Percentiles rank a stretch among this genome's conserved stretches.
Evolutionary conservation across 2,329 filamentous ascomycete genomes (phyloP).

Genomic region (Aspergillus ochraceus): DNA sequence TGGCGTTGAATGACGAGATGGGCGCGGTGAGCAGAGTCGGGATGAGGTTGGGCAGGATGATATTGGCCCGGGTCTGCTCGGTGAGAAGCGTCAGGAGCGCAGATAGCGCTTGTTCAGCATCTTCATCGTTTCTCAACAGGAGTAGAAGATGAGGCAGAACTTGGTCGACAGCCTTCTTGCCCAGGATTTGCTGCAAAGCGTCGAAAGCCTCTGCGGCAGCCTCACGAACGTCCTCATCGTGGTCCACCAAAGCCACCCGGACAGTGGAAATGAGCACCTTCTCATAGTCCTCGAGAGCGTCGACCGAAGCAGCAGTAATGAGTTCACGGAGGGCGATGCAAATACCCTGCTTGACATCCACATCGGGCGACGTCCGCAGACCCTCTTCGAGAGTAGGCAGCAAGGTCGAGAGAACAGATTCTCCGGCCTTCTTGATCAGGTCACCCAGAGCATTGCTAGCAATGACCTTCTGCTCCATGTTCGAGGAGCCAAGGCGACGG

Average conservation of each 20-base stretch:
- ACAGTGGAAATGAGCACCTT: constrained; percentile 94
- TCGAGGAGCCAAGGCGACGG: constrained; percentile 86
- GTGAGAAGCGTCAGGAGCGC: constrained; percentile 92
- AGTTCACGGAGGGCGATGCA: constrained; percentile 94
- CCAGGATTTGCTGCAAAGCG: constrained; percentile 86
- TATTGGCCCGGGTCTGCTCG: constrained; percentile 89
- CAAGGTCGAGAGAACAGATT: constrained; percentile 83
- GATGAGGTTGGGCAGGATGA: constrained; percentile 93
- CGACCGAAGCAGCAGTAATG: constrained; percentile 82
- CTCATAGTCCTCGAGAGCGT: constrained; percentile 90
- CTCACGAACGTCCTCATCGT: constrained; percentile 85
- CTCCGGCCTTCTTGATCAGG: constrained; percentile 93
- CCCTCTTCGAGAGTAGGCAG: constrained; percentile 91
- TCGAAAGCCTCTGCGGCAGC: constrained; percentile 97
- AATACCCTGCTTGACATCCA: constrained; percentile 93
- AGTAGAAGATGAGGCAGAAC: constrained; percentile 90
- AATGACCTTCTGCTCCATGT: constrained; percentile 98
- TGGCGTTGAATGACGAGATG: constrained; percentile 92
- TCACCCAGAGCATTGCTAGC: constrained; percentile 96
- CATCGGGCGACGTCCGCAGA: constrained; percentile 81
- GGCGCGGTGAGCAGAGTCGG: constrained; percentile 88
- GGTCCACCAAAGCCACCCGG: constrained; percentile 86
- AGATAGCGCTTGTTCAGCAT: constrained; percentile 88
- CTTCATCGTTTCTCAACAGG: constrained; percentile 79
- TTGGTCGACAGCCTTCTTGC: constrained; percentile 92